Percentiles rank a stretch among this genome's conserved stretches.
Conservation (phyloP, 208 protist genomes). For the Acanthamoeba culbertsoni region DNA sequence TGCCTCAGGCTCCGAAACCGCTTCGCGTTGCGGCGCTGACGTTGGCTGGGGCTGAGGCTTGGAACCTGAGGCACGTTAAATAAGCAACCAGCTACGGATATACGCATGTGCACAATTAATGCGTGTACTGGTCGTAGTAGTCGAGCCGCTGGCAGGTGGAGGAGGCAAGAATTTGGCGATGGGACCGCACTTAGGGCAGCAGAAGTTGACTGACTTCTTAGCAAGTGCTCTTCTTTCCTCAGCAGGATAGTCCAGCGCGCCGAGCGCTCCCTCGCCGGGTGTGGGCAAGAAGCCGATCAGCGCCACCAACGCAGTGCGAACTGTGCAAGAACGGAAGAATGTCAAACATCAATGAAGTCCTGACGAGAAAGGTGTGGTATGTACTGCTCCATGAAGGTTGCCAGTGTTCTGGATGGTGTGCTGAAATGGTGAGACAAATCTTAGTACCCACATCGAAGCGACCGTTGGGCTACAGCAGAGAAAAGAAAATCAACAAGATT, state of each 20-base stretch:
- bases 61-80: no score
- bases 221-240: constrained; percentile 71
- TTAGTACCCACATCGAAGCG: constrained; percentile 86
- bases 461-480: constrained; percentile 83
- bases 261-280: constrained; percentile 81
- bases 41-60: no score
- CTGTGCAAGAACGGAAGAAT: constrained; percentile 8
- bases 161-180: background rate
- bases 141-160: background rate
- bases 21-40: no score
- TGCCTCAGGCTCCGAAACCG: background rate
- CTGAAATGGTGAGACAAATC: constrained; percentile 87
- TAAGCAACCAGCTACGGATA: background rate
- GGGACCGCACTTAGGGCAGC: constrained; percentile 62
- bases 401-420: constrained; percentile 87
- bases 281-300: constrained; percentile 87
- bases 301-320: constrained; percentile 83
- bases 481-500: background rate
- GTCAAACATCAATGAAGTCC: background rate
- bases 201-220: constrained; percentile 65
- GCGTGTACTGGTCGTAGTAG: background rate
- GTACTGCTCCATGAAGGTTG: constrained; percentile 83
- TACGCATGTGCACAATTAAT: background rate
- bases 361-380: background rate
- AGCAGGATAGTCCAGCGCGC: constrained; percentile 78